phyloP scores from a whole-genome alignment of 371 early-diverging fungal genomes.

The Mortierella sp. region DNA sequence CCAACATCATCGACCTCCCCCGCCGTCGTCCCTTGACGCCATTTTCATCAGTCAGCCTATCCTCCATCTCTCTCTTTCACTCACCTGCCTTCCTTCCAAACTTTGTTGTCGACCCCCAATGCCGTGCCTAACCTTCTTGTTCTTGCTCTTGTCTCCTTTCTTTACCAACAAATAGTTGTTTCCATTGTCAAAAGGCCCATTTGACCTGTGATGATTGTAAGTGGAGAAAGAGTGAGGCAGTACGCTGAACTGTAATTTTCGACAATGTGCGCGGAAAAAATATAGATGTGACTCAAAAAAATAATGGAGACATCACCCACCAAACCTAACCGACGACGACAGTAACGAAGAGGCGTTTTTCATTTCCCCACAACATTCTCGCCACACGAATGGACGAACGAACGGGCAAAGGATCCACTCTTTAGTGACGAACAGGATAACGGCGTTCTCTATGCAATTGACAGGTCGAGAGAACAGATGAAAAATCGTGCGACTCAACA shows the following conservation, averaged over 20 bases:
- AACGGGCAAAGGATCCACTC: not conserved
- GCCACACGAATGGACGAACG: not conserved
- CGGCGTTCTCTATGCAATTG: not conserved
- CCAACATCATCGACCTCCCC: conserved; percentile 1
- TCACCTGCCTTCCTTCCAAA: not conserved
- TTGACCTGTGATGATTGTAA: conserved; percentile 77
- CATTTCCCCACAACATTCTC: not conserved
- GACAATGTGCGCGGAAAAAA: conserved; percentile 4
- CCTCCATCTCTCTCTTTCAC: not conserved
- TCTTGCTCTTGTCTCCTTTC: not conserved
- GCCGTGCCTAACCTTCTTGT: not conserved
- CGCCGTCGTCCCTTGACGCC: not conserved
- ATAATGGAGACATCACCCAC: conserved; percentile 10
- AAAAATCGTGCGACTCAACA: not conserved
- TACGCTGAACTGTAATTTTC: not conserved
- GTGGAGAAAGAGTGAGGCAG: conserved; percentile 18
- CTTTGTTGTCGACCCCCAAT: not conserved
- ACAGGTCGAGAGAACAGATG: not conserved
- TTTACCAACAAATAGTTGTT: conserved; percentile 46
- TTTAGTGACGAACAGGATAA: not conserved
- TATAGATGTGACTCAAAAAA: conserved; percentile 29
- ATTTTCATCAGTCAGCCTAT: not conserved
- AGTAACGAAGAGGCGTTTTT: not conserved
- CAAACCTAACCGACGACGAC: not conserved
- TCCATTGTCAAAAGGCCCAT: conserved; percentile 73